phyloP scores from a whole-genome alignment of 306 rosid genomes.

The Vigna trinervia region DNA sequence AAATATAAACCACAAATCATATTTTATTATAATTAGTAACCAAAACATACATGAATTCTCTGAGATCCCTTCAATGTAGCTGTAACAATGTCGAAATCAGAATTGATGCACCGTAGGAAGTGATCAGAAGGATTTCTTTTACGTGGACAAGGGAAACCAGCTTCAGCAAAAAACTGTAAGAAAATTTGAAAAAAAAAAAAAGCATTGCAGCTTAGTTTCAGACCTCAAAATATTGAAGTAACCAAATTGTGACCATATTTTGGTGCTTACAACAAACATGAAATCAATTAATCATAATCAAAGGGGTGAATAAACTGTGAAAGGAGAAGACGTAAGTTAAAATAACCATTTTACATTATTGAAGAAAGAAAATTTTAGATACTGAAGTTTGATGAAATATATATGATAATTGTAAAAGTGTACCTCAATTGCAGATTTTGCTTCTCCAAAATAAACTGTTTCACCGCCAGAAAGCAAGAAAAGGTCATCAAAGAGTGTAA shows the following conservation, averaged over 20 bases:
- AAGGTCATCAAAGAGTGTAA: slow-evolving; percentile 90
- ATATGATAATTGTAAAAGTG: background rate
- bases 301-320: too few relatives aligned
- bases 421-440: slow-evolving; percentile 79
- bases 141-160: slow-evolving; percentile 86
- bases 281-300: background rate
- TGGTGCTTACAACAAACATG: background rate
- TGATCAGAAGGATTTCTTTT: slow-evolving; percentile 90
- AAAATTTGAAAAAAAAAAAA: background rate
- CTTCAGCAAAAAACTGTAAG: slow-evolving; percentile 79
- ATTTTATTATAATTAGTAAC: slow-evolving; percentile 20
- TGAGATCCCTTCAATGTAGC: slow-evolving; percentile 87
- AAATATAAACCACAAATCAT: background rate
- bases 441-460: slow-evolving; percentile 86
- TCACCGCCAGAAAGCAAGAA: slow-evolving; percentile 82
- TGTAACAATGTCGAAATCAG: slow-evolving; percentile 77
- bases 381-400: background rate
- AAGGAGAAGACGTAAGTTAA: too few relatives aligned
- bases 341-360: background rate
- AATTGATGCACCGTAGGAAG: slow-evolving; percentile 82
- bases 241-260: background rate
- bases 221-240: background rate
- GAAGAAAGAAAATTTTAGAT: background rate
- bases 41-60: slow-evolving; percentile 64
- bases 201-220: slow-evolving; percentile 14